phyloP scores from a whole-genome alignment of 2,329 filamentous ascomycete species.

The Lecanoromycetidae sp. region DNA sequence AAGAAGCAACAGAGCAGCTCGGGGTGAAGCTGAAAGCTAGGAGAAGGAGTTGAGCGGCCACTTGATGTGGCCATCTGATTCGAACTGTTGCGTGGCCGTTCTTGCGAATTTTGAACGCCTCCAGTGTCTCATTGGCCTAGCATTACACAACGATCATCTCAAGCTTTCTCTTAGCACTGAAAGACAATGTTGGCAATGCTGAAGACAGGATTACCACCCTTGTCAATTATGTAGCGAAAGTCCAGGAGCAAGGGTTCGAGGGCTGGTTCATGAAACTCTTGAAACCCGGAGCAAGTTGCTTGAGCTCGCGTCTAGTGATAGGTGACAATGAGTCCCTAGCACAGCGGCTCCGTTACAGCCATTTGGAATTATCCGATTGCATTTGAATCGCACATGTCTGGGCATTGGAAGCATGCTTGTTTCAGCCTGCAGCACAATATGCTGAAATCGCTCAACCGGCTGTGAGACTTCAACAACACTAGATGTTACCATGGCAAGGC shows the following conservation, averaged over 20 bases:
- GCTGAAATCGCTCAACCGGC: no score
- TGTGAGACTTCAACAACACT: no score
- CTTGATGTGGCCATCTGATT: background rate
- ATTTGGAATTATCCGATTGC: background rate
- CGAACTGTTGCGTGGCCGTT: background rate
- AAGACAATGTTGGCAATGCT: no score
- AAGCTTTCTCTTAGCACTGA: no score
- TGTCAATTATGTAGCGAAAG: no score
- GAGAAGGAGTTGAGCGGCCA: background rate
- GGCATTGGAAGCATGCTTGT: background rate
- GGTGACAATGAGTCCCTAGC: background rate
- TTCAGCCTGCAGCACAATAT: background rate
- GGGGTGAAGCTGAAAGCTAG: background rate
- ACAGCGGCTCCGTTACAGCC: background rate
- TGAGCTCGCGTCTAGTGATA: background rate
- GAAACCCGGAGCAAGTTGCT: background rate
- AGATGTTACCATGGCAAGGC: no score
- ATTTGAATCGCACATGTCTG: background rate
- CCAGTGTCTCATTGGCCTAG: background rate
- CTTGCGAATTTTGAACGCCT: constrained; percentile 2
- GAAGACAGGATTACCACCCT: no score
- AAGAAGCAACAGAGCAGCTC: background rate
- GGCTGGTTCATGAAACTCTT: background rate
- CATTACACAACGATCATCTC: background rate
- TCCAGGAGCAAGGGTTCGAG: background rate